Percentiles rank a stretch among this genome's conserved stretches.
Conservation (phyloP, 148 eudicot genomes). For the Dianthus caryophyllus region DNA sequence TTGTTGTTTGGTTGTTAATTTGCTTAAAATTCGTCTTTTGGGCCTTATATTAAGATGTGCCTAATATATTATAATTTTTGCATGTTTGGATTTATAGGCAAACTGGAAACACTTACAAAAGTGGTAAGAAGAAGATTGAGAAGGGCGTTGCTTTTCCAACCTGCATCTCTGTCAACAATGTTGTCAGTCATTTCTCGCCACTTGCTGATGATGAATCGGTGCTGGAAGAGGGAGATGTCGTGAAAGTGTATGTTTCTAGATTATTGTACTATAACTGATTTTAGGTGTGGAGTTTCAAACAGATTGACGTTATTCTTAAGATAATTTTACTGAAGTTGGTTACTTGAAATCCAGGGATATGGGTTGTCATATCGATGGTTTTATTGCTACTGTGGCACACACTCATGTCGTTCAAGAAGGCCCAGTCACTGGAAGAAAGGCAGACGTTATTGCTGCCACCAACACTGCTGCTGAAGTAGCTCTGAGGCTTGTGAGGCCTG, state of each 20-base stretch:
- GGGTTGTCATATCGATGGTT: constrained; percentile 94
- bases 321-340: background rate
- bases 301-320: background rate
- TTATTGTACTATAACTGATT: background rate
- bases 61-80: background rate
- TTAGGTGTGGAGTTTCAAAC: background rate
- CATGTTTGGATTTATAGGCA: constrained; percentile 34
- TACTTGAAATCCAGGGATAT: constrained; percentile 55
- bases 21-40: background rate
- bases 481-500: constrained; percentile 85
- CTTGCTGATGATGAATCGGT: constrained; percentile 79
- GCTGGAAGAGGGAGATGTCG: constrained; percentile 69
- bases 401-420: constrained; percentile 79
- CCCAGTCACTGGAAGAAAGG: constrained; percentile 72
- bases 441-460: constrained; percentile 90
- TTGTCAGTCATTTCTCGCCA: constrained; percentile 73
- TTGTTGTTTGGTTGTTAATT: background rate
- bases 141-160: constrained; percentile 93
- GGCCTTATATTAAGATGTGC: background rate
- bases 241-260: constrained; percentile 61
- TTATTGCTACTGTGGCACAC: constrained; percentile 84
- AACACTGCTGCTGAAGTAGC: constrained; percentile 96
- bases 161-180: constrained; percentile 79
- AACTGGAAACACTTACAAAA: constrained; percentile 74
- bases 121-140: constrained; percentile 88